Conservation (phyloP, 768 basidiomycete genomes). For the Tricholoma sp. region DNA sequence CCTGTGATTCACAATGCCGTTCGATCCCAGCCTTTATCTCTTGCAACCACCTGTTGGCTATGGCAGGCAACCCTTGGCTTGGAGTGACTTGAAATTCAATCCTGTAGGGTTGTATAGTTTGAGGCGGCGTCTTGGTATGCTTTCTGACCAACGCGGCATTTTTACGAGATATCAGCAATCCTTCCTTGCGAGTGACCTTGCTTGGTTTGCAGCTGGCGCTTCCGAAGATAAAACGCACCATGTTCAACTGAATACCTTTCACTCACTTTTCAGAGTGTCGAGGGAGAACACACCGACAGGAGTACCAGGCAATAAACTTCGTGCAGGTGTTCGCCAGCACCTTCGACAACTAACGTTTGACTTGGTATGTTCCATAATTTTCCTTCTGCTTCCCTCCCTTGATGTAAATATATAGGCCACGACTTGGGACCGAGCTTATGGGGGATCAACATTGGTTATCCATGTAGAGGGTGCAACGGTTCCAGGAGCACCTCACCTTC, state of each 20-base stretch:
- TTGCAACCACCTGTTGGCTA: not conserved
- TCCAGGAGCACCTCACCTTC: not conserved
- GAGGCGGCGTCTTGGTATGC: not conserved
- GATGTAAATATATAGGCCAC: not conserved
- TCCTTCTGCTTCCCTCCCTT: not conserved
- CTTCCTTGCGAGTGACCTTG: not conserved
- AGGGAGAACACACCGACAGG: not conserved
- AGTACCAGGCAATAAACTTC: not conserved
- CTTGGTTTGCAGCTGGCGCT: not conserved
- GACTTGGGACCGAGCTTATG: not conserved
- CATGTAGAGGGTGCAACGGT: not conserved
- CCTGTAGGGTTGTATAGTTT: not conserved
- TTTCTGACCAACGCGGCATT: not conserved
- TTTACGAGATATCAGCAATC: not conserved
- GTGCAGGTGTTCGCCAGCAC: not conserved
- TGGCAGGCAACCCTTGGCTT: not conserved
- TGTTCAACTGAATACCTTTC: not conserved
- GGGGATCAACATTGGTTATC: not conserved
- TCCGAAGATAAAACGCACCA: not conserved
- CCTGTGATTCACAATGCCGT: not conserved
- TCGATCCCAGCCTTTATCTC: not conserved
- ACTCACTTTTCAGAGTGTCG: not conserved
- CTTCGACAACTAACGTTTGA: not conserved
- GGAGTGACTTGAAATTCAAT: not conserved
- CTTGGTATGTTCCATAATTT: not conserved